These are phyloP conservation scores for Pestalotiopsis sp. DNA, from an alignment of 2,329 filamentous ascomycete species.

Conservation along the genomic window DNA sequence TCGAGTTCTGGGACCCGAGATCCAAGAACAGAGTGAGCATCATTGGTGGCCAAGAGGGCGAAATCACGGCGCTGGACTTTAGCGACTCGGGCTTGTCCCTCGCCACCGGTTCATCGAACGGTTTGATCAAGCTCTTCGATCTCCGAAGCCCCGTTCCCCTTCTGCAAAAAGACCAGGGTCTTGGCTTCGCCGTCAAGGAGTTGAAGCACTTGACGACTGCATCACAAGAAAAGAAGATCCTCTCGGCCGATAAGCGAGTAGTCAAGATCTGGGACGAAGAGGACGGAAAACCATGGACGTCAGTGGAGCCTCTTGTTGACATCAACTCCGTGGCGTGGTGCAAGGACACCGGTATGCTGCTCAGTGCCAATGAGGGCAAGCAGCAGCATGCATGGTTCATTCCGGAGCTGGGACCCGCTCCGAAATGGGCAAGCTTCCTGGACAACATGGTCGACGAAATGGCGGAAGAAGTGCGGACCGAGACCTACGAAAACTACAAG, in stretches of 20 bases:
- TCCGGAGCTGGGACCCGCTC: conserved; percentile 87
- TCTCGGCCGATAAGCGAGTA: conserved; percentile 91
- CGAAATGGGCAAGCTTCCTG: conserved; percentile 93
- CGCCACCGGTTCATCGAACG: conserved; percentile 83
- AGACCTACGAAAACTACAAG: conserved; percentile 99
- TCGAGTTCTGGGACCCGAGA: conserved; percentile 94
- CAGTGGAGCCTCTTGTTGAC: conserved; percentile 91
- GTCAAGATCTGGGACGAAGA: conserved; percentile 94
- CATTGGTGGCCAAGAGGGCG: conserved; percentile 66
- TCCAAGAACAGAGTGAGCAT: conserved; percentile 80
- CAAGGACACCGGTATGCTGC: conserved; percentile 87
- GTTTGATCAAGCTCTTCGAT: conserved; percentile 89
- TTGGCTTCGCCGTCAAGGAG: conserved; percentile 88
- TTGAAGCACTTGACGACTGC: conserved; percentile 71
- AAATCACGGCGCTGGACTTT: conserved; percentile 87
- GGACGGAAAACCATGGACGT: conserved; percentile 88
- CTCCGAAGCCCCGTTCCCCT: conserved; percentile 83
- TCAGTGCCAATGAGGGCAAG: conserved; percentile 95
- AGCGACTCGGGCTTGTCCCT: conserved; percentile 80
- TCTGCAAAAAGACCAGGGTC: conserved; percentile 92
- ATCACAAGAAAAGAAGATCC: conserved; percentile 79
- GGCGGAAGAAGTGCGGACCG: conserved; percentile 76
- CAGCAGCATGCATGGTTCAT: conserved; percentile 93
- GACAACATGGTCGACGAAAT: conserved; percentile 99
- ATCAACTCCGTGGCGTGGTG: conserved; percentile 94